Evolutionary conservation across 2,329 filamentous ascomycete genomes (phyloP).

Genomic region (Decorospora gaudefroyi): DNA sequence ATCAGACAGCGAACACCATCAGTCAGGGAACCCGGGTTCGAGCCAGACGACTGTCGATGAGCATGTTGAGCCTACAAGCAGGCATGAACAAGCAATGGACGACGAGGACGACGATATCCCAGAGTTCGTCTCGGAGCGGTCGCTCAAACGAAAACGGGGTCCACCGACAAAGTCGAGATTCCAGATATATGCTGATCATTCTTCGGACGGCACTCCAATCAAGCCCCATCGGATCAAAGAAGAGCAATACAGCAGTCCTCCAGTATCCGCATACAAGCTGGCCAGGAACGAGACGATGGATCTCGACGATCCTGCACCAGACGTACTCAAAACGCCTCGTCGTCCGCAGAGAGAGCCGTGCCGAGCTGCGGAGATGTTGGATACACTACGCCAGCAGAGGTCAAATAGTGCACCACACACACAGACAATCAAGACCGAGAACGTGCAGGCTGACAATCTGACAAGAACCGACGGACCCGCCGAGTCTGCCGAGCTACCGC

Average conservation of each 20-base stretch:
- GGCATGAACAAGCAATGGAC: conserved; percentile 5
- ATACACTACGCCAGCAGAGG: conserved; percentile 30
- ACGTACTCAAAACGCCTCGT: conserved; percentile 40
- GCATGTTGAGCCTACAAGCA: conserved; percentile 20
- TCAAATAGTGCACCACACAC: conserved; percentile 38
- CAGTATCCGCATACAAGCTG: conserved; percentile 18
- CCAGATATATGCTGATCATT: conserved; percentile 26
- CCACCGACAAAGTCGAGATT: conserved; percentile 21
- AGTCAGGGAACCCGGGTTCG: conserved; percentile 38
- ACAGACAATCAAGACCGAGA: conserved; percentile 25
- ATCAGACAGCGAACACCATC: not conserved
- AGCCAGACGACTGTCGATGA: conserved; percentile 54
- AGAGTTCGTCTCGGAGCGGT: conserved; percentile 49
- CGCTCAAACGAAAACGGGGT: conserved; percentile 51
- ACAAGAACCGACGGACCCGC: not conserved
- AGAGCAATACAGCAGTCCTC: conserved; percentile 46
- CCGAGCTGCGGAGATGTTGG: conserved; percentile 16
- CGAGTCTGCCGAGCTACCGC: not conserved
- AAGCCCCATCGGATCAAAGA: conserved; percentile 48
- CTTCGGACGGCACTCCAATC: conserved; percentile 37
- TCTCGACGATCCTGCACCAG: conserved; percentile 47
- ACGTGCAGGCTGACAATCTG: not conserved
- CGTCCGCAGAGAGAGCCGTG: conserved; percentile 12
- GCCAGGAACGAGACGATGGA: conserved; percentile 51
- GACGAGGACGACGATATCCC: conserved; percentile 49